A percentile compares a stretch with the other conserved stretches of the same genome.
These are phyloP conservation scores for Acanthochlamys bracteata DNA, from an alignment of 106 monocot genomes.

Conservation along the genomic window DNA sequence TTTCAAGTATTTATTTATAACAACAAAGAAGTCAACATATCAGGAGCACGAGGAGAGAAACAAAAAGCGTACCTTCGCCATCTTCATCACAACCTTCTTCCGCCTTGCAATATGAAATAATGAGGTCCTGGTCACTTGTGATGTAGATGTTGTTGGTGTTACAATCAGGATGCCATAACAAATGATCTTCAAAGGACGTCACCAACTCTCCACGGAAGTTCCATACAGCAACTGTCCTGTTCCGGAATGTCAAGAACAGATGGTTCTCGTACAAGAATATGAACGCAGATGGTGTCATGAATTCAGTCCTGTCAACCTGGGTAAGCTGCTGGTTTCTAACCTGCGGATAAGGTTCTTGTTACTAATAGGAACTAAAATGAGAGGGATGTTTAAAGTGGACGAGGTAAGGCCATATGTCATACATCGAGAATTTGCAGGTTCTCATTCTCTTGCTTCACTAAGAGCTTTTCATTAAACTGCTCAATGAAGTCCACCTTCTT, in stretches of 20 bases:
- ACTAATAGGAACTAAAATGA: neutral
- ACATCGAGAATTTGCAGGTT: conserved; percentile 81
- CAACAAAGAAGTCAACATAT: neutral
- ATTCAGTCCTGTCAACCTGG: conserved; percentile 33
- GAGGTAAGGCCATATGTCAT: neutral
- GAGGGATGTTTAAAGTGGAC: neutral
- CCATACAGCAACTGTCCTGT: conserved; percentile 39
- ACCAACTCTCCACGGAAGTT: conserved; percentile 42
- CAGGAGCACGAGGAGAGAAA: neutral
- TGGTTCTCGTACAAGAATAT: conserved; percentile 50
- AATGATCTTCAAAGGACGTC: conserved; percentile 47
- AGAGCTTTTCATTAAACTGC: conserved; percentile 78
- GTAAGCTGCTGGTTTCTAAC: conserved; percentile 36
- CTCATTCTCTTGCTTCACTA: conserved; percentile 79
- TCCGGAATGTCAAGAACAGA: conserved; percentile 37
- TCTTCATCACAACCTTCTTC: conserved; percentile 53
- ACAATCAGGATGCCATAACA: conserved; percentile 89
- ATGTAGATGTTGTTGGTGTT: conserved; percentile 92
- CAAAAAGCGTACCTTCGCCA: conserved; percentile 19
- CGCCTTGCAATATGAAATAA: conserved; percentile 89
- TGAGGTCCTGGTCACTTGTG: conserved; percentile 84
- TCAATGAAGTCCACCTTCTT: conserved; percentile 75
- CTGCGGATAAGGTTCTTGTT: conserved; percentile 13
- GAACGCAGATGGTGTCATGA: conserved; percentile 47
- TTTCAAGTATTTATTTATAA: neutral